Conservation (phyloP, 345 rosid genomes). For the Laguncularia racemosa region DNA sequence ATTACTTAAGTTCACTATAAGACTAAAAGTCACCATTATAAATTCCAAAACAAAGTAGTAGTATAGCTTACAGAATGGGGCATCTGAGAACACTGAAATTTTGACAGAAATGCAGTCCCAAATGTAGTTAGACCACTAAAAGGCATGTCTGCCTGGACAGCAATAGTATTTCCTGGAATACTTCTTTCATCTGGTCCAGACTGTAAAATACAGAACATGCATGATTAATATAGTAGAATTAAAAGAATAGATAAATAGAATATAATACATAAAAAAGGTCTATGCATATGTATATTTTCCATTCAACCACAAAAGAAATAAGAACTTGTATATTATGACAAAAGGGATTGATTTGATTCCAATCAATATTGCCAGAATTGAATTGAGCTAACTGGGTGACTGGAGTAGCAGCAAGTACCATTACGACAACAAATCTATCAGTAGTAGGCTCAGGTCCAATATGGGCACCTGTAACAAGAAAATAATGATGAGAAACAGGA, state of each 20-base stretch:
- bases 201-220: conserved; percentile 26
- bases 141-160: conserved; percentile 97
- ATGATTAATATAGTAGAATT: neutral
- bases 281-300: neutral
- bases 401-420: conserved; percentile 36
- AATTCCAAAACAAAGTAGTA: neutral
- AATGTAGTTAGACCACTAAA: conserved; percentile 83
- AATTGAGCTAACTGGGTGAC: no score
- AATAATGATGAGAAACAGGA: conserved; percentile 1
- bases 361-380: neutral
- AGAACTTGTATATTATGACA: neutral
- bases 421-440: conserved; percentile 95
- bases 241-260: neutral
- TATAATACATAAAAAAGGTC: neutral
- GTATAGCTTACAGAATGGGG: conserved; percentile 66
- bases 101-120: conserved; percentile 89
- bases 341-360: neutral
- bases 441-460: conserved; percentile 99
- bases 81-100: conserved; percentile 98
- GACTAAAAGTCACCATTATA: neutral
- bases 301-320: neutral
- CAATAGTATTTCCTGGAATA: conserved; percentile 89
- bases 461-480: conserved; percentile 67
- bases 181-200: conserved; percentile 96
- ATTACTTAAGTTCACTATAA: neutral